Evolutionary conservation across 768 basidiomycete species (phyloP), one percentile per base, ranked within the genome.

Genomic region (Omphalotus guepiniiformis): DNA sequence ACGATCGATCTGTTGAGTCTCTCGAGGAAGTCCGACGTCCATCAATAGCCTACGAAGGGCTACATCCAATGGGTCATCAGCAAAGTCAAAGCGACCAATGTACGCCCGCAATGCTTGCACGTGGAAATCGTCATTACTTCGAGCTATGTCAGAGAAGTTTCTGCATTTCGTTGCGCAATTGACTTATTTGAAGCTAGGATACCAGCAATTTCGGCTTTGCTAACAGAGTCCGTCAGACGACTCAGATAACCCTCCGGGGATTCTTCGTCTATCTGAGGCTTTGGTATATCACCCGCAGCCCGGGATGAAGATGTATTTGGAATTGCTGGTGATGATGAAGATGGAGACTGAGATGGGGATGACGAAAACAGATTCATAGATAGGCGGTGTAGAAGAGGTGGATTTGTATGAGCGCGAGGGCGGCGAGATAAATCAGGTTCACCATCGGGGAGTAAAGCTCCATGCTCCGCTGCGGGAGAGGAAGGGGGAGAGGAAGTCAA

Each of bases 1-100:
- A 48, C 96, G 78, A 65, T 99, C 96, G 50, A 99, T 99, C 65
- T 98, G 95, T 62, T 99, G 96, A 2, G 96, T 97, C 71, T 99
- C 96, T 47, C 85, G 77, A 2, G 96, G 96, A 22, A 99, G 76
- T 30, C 88, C 82, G 19, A 96, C 81, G 56, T 93, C 83, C 88
- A 96, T 92, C 28, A 99, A 74, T 39, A 99, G 62, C 58, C 82
- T 83, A 32, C 96, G 85, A 34, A 99, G 69, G 16, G 96, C 90
- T 25, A 98, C 81, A 60, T 99, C 96, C 27, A 99, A 75, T 8
- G 96, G 87, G 56, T 92, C 83, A 38, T 77, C 72, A 15, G 65
- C 63, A 59, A 98, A 96, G 53, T 85, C 76, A 62, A 97, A 98
- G 35, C 75, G 75, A 38, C 70, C 69, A 51, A 98, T 77, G 61